Conservation (phyloP, 2,329 filamentous ascomycete species). For the Thyridium curvatum region DNA sequence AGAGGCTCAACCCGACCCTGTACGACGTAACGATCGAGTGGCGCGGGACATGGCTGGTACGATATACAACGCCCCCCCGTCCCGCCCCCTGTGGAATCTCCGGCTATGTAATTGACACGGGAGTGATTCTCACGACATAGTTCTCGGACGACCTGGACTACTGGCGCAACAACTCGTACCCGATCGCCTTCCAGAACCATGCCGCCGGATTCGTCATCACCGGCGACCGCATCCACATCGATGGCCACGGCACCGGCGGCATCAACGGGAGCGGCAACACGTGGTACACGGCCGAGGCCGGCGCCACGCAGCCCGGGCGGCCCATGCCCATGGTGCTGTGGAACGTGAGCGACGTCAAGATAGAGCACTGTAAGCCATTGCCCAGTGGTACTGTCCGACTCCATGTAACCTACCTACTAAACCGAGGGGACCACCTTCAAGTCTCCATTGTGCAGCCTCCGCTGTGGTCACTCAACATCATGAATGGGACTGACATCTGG, state of each 20-base stretch:
- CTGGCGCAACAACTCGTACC: conserved; percentile 48
- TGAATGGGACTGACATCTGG: conserved; percentile 47
- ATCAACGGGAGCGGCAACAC: conserved; percentile 47
- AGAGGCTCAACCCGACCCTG: conserved; percentile 40
- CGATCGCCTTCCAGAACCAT: conserved; percentile 49
- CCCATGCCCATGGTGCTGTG: conserved; percentile 54
- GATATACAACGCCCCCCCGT: too few relatives aligned
- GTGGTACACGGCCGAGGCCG: conserved; percentile 45
- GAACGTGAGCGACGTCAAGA: conserved; percentile 48
- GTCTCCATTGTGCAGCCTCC: conserved; percentile 42
- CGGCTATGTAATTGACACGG: conserved; percentile 1
- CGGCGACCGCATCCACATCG: conserved; percentile 41
- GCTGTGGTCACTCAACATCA: conserved; percentile 49
- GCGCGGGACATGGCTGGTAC: conserved; percentile 42
- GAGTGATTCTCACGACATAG: too few relatives aligned
- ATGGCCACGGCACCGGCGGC: conserved; percentile 44
- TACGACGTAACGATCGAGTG: conserved; percentile 45
- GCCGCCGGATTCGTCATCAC: conserved; percentile 44
- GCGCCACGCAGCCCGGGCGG: conserved; percentile 37
- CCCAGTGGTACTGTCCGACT: neutral
- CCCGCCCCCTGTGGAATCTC: too few relatives aligned
- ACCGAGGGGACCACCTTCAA: neutral
- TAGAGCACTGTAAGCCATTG: conserved; percentile 32
- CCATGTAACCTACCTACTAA: neutral
- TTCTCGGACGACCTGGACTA: conserved; percentile 44